These are phyloP conservation scores for Phyllosticta citribraziliensis DNA, from an alignment of 2,329 filamentous ascomycete species.

Conservation along the genomic window DNA sequence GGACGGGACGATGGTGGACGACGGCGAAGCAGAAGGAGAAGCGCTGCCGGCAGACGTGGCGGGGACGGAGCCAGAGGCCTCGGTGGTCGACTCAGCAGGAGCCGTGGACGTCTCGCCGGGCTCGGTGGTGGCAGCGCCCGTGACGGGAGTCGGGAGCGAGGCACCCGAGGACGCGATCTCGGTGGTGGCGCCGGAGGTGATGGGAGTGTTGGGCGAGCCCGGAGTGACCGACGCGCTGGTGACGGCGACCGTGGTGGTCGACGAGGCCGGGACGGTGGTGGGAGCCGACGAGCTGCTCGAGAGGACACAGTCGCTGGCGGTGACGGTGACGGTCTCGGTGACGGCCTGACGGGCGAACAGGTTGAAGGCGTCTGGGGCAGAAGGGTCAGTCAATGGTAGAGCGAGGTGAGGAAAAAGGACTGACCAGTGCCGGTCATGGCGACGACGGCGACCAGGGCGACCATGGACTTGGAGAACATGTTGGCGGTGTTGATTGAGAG, in stretches of 20 bases:
- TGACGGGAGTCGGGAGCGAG: neutral
- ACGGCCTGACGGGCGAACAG: slow-evolving; percentile 3
- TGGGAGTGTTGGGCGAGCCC: neutral
- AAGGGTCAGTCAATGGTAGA: neutral
- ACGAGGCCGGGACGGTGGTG: neutral
- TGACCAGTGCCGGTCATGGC: neutral
- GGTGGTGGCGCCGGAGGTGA: neutral
- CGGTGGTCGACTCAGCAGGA: neutral
- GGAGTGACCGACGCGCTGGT: neutral
- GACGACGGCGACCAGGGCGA: neutral
- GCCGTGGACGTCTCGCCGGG: neutral
- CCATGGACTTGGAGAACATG: slow-evolving; percentile 6
- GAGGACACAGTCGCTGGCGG: neutral
- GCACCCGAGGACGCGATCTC: neutral
- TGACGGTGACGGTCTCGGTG: slow-evolving; percentile 1
- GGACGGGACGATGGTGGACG: slow-evolving; percentile 3
- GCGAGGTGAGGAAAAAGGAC: neutral
- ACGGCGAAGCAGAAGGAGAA: neutral
- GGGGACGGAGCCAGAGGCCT: neutral
- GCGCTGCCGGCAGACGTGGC: neutral
- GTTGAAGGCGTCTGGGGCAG: neutral
- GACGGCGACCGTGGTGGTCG: neutral
- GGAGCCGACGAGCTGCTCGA: neutral
- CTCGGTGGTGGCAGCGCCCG: neutral
- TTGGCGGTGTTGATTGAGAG: neutral